Conservation (phyloP, 176 grass and related monocot species). For the Stipa capillata region DNA sequence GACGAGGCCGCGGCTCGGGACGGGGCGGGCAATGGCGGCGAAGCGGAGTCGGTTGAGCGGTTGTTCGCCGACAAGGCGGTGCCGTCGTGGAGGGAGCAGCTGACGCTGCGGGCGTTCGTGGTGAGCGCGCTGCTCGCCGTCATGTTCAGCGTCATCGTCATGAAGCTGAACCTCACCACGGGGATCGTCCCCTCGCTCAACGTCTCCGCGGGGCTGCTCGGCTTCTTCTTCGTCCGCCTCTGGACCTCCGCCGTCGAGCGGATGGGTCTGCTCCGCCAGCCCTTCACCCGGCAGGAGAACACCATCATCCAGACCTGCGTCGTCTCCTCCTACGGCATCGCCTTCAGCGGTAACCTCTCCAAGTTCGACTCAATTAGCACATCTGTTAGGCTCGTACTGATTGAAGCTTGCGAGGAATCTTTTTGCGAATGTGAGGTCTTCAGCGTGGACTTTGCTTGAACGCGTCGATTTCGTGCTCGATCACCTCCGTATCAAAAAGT, state of each 20-base stretch:
- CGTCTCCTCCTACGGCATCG: constrained; percentile 66
- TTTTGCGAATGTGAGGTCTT: neutral
- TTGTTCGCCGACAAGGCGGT: constrained; percentile 53
- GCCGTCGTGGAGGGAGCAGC: constrained; percentile 68
- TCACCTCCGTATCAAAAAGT: neutral
- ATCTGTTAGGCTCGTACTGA: neutral
- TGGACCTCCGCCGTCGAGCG: constrained; percentile 57
- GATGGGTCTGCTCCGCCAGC: constrained; percentile 29
- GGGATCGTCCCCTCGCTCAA: constrained; percentile 93
- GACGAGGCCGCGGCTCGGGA: neutral
- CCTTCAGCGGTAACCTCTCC: constrained; percentile 66
- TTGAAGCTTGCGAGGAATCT: neutral
- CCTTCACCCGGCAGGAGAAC: constrained; percentile 89
- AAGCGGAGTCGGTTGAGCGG: constrained; percentile 41
- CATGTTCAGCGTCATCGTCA: constrained; percentile 86
- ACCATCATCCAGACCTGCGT: constrained; percentile 90
- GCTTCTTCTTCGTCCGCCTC: constrained; percentile 85
- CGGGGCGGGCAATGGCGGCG: constrained; percentile 6
- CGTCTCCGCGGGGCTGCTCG: constrained; percentile 80
- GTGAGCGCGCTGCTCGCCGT: constrained; percentile 59
- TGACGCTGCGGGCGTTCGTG: constrained; percentile 62
- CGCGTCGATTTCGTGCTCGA: neutral
- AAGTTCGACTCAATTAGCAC: neutral
- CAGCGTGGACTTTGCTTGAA: neutral
- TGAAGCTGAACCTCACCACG: constrained; percentile 98